A percentile compares a stretch with the other conserved stretches of the same genome.
These are phyloP conservation scores for Oidiodendron maius DNA, from an alignment of 495 filamentous ascomycete genomes.

Conservation along the genomic window DNA sequence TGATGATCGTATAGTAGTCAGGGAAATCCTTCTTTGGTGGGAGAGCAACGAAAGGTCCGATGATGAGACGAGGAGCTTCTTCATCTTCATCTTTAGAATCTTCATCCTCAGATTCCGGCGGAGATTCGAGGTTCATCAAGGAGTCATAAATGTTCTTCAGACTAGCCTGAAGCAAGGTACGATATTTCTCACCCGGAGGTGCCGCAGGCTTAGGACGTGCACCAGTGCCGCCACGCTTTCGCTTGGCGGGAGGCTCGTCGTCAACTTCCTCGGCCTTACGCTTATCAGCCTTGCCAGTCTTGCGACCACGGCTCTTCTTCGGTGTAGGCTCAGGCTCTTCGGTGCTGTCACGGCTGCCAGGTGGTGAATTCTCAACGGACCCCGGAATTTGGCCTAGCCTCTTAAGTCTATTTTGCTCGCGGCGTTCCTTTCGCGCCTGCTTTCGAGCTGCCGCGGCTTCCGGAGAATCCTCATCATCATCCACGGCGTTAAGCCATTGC, in stretches of 20 bases:
- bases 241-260: conserved; percentile 71
- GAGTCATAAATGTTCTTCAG: conserved; percentile 69
- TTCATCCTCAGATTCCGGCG: conserved; percentile 47
- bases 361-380: conserved; percentile 65
- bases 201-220: conserved; percentile 56
- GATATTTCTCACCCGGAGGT: conserved; percentile 46
- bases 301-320: conserved; percentile 71
- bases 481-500: conserved; percentile 90
- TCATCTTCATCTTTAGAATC: conserved; percentile 50
- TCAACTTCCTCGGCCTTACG: conserved; percentile 84
- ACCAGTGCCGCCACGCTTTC: conserved; percentile 66
- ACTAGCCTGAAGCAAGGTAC: conserved; percentile 64
- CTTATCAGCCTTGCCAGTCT: conserved; percentile 60
- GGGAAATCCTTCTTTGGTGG: conserved; percentile 82
- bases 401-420: conserved; percentile 69
- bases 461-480: conserved; percentile 89
- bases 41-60: conserved; percentile 88
- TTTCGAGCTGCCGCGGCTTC: conserved; percentile 91
- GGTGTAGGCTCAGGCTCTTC: conserved; percentile 47
- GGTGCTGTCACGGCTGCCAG: conserved; percentile 71
- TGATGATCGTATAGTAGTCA: conserved; percentile 91
- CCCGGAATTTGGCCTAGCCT: conserved; percentile 27
- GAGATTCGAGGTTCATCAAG: conserved; percentile 72
- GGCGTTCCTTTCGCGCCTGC: conserved; percentile 72
- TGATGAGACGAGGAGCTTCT: conserved; percentile 61